These are phyloP conservation scores for Aspergillus ustus DNA, from an alignment of 2,329 filamentous ascomycete genomes.

Conservation along the genomic window DNA sequence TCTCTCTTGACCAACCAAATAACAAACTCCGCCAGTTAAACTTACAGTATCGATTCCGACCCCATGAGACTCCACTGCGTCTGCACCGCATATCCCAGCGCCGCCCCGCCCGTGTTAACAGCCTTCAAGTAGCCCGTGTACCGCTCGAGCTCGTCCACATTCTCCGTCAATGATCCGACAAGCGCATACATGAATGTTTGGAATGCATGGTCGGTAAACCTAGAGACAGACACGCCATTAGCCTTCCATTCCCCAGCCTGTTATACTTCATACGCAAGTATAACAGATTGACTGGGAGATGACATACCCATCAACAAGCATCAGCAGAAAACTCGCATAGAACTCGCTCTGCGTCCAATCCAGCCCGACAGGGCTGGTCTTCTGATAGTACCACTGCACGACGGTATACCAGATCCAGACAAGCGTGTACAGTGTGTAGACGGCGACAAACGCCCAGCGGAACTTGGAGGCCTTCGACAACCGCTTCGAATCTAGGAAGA, in stretches of 20 bases:
- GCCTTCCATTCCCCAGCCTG: neutral
- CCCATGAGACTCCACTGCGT: slow-evolving; percentile 44
- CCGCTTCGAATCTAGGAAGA: neutral
- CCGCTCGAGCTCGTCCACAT: slow-evolving; percentile 50
- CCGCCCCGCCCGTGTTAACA: slow-evolving; percentile 49
- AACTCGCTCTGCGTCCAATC: slow-evolving; percentile 43
- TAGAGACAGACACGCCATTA: neutral
- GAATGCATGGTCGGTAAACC: neutral
- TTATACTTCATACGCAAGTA: neutral
- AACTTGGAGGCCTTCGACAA: neutral
- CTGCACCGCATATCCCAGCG: slow-evolving; percentile 51
- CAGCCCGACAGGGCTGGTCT: slow-evolving; percentile 43
- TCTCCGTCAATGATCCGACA: slow-evolving; percentile 51
- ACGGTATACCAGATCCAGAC: slow-evolving; percentile 55
- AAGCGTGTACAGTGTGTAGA: slow-evolving; percentile 42
- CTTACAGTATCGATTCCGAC: slow-evolving; percentile 48
- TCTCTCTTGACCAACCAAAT: slow-evolving; percentile 49
- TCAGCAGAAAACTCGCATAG: slow-evolving; percentile 19
- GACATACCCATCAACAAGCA: neutral
- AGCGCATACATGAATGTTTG: slow-evolving; percentile 42
- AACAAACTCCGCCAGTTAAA: slow-evolving; percentile 50
- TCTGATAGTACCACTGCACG: slow-evolving; percentile 54
- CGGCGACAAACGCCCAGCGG: slow-evolving; percentile 50
- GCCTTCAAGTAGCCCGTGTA: slow-evolving; percentile 51
- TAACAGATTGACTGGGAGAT: neutral